A percentile compares a stretch with the other conserved stretches of the same genome.
phyloP scores from a whole-genome alignment of 1,284 basidiomycete species.

The Rhodotorula sp. region DNA sequence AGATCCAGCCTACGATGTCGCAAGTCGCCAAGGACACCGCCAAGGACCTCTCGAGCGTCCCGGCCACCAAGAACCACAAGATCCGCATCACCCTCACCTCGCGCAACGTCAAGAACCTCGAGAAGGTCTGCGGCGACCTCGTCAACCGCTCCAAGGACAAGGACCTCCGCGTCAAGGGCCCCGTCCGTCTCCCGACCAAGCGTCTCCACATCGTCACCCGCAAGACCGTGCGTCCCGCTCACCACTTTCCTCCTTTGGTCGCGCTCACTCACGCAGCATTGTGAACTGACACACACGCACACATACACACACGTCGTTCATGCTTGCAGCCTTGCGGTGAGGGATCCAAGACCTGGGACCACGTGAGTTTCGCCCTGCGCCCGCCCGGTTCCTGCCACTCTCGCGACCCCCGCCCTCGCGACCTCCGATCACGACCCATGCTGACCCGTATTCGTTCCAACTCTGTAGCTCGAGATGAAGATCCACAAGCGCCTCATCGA shows the following conservation, averaged over 20 bases:
- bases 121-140: slow-evolving; percentile 97
- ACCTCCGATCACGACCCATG: rapidly evolving
- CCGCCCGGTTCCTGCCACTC: not conserved
- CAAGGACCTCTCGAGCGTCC: slow-evolving; percentile 91
- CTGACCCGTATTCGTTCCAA: not conserved
- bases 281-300: too few species aligned
- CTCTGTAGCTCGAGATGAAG: slow-evolving; percentile 82
- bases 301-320: not conserved
- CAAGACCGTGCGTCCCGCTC: slow-evolving; percentile 71
- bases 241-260: not conserved
- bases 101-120: slow-evolving; percentile 95
- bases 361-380: slow-evolving; percentile 47
- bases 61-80: slow-evolving; percentile 93
- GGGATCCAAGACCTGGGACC: slow-evolving; percentile 99
- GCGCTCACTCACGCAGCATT: not conserved
- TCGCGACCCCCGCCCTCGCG: too few species aligned
- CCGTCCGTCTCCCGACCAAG: slow-evolving; percentile 98
- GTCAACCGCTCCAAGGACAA: slow-evolving; percentile 99
- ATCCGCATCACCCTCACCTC: slow-evolving; percentile 99
- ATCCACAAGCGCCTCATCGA: slow-evolving; percentile 99
- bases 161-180: slow-evolving; percentile 98
- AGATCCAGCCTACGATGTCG: slow-evolving; percentile 19
- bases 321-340: slow-evolving; percentile 90
- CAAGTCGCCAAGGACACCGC: slow-evolving; percentile 64
- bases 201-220: slow-evolving; percentile 96